Conservation (phyloP, 2,329 filamentous ascomycete species). For the Aspergillus calidoustus region DNA sequence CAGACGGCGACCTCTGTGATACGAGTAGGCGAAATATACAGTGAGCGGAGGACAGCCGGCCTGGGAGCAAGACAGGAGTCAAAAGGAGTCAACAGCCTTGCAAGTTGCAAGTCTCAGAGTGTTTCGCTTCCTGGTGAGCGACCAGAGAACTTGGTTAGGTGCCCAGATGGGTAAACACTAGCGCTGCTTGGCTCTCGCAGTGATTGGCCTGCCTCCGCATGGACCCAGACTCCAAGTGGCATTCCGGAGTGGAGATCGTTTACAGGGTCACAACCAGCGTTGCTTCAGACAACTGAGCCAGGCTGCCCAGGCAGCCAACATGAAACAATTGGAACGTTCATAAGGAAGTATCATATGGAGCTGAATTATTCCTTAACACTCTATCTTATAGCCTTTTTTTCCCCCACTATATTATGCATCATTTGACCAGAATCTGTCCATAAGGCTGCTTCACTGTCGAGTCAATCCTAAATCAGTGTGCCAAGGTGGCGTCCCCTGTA, state of each 20-base stretch:
- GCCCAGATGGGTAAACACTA: constrained; percentile 1
- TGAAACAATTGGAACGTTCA: neutral
- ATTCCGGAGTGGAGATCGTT: constrained; percentile 24
- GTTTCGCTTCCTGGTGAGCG: neutral
- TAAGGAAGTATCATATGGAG: neutral
- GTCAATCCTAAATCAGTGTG: neutral
- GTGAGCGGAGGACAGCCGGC: neutral
- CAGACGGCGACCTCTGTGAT: neutral
- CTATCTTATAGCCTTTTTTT: neutral
- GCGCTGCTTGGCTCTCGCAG: constrained; percentile 17
- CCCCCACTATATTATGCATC: neutral
- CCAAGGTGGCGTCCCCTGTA: neutral
- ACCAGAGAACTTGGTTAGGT: neutral
- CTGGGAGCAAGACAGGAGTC: neutral
- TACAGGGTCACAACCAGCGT: constrained; percentile 19
- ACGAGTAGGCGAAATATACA: constrained; percentile 1
- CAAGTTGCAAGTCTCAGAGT: neutral
- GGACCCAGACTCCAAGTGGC: constrained; percentile 19
- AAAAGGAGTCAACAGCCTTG: constrained; percentile 1
- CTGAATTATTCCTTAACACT: neutral
- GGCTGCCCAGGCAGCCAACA: neutral
- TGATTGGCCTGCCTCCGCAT: constrained; percentile 27
- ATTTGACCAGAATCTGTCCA: neutral
- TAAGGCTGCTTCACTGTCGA: neutral
- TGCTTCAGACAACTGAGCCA: neutral